Evolutionary conservation across 2,329 filamentous ascomycete genomes (phyloP).

Genomic region (Lachnellula occidentalis): DNA sequence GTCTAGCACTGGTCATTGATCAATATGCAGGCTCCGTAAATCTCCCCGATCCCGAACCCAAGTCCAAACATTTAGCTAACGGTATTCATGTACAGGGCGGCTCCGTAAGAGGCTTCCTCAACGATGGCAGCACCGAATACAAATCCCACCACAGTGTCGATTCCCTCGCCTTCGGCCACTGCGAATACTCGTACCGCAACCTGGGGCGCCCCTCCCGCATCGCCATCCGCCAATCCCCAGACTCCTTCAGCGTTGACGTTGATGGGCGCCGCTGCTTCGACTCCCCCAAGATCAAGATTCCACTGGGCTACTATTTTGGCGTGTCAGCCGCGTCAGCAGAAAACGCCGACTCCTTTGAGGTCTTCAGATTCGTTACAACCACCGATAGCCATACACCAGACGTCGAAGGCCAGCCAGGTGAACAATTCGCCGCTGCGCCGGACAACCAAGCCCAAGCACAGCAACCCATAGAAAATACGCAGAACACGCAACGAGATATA

Average conservation of each 20-base stretch:
- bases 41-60: conserved; percentile 7
- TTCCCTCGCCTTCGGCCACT: conserved; percentile 86
- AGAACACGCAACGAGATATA: conserved; percentile 6
- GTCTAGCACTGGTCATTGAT: conserved; percentile 82
- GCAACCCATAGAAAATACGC: conserved; percentile 15
- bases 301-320: conserved; percentile 77
- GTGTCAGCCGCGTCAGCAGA: conserved; percentile 85
- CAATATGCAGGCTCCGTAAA: conserved; percentile 64
- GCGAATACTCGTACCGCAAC: conserved; percentile 86
- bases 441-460: conserved; percentile 33
- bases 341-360: conserved; percentile 88
- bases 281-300: conserved; percentile 71
- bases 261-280: conserved; percentile 81
- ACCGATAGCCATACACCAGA: conserved; percentile 41
- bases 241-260: conserved; percentile 69
- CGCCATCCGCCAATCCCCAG: conserved; percentile 62
- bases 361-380: conserved; percentile 79
- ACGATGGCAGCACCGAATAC: conserved; percentile 81
- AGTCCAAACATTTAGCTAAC: conserved; percentile 8
- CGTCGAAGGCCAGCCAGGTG: conserved; percentile 16
- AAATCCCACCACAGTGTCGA: conserved; percentile 71
- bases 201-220: conserved; percentile 77
- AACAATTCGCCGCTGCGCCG: conserved; percentile 26
- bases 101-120: conserved; percentile 85
- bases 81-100: conserved; percentile 47